These are phyloP conservation scores for Catharanthus roseus DNA, from an alignment of 257 asterid species.

Conservation along the genomic window DNA sequence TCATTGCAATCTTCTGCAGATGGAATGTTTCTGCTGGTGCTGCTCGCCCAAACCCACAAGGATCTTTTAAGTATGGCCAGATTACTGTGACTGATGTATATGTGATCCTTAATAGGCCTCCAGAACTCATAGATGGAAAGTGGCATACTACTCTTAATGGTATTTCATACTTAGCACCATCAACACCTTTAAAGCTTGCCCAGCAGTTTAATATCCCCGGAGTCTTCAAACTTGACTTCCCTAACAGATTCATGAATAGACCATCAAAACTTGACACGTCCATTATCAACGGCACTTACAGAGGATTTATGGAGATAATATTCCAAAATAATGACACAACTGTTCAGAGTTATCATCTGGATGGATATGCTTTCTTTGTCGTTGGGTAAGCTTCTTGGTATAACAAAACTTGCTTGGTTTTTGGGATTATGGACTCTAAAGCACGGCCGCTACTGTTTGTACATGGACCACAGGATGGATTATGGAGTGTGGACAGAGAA, in stretches of 20 bases:
- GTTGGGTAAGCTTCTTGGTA: slow-evolving; percentile 63
- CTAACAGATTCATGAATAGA: slow-evolving; percentile 69
- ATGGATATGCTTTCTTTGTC: slow-evolving; percentile 87
- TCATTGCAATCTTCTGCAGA: slow-evolving; percentile 29
- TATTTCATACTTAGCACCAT: slow-evolving; percentile 68
- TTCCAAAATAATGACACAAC: slow-evolving; percentile 81
- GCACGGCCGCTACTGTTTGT: slow-evolving; percentile 12
- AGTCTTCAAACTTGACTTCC: slow-evolving; percentile 88
- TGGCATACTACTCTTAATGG: slow-evolving; percentile 81
- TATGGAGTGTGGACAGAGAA: slow-evolving; percentile 86
- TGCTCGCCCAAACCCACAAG: slow-evolving; percentile 97
- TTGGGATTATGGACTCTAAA: slow-evolving; percentile 7
- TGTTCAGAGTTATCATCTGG: slow-evolving; percentile 85
- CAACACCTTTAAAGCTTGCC: slow-evolving; percentile 82
- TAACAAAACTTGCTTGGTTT: slow-evolving; percentile 5
- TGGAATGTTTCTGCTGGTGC: slow-evolving; percentile 88
- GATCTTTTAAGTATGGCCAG: slow-evolving; percentile 83
- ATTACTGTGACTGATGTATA: slow-evolving; percentile 86
- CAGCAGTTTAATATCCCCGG: slow-evolving; percentile 68
- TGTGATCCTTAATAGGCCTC: slow-evolving; percentile 67
- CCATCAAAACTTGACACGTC: slow-evolving; percentile 76
- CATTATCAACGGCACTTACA: slow-evolving; percentile 73
- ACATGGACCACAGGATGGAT: slow-evolving; percentile 63
- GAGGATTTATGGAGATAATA: slow-evolving; percentile 86
- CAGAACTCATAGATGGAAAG: slow-evolving; percentile 71